phyloP scores from a whole-genome alignment of 176 grass and related monocot species.

The Oryza brachyantha region DNA sequence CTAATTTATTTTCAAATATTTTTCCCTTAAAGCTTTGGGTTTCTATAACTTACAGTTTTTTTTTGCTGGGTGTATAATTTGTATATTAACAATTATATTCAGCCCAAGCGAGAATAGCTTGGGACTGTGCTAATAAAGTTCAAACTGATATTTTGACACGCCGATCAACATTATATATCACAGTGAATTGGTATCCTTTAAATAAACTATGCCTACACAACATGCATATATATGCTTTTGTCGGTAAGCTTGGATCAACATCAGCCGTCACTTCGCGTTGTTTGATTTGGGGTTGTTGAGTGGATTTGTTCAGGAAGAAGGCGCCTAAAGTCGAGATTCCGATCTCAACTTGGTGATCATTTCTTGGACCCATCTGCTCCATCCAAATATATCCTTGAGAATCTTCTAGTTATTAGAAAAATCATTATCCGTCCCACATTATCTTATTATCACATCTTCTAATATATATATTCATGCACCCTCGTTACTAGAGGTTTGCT shows the following conservation, averaged over 20 bases:
- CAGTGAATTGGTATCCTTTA: no score
- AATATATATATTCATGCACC: background rate
- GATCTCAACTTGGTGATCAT: conserved; percentile 31
- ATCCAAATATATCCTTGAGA: background rate
- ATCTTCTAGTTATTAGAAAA: conserved; percentile 18
- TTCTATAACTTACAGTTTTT: no score
- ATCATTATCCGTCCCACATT: background rate
- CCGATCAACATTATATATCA: no score
- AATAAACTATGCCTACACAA: background rate
- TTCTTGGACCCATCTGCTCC: conserved; percentile 14
- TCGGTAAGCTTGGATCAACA: background rate
- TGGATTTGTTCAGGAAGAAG: conserved; percentile 21
- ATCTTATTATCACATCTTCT: background rate
- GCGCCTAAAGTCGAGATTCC: conserved; percentile 30
- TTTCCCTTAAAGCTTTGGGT: no score
- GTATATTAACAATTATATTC: no score
- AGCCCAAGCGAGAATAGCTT: no score
- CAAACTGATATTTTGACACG: no score
- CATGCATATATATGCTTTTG: background rate
- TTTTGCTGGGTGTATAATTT: no score
- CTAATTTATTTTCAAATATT: no score
- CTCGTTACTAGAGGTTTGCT: no score
- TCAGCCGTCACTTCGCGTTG: conserved; percentile 15
- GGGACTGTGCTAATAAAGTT: no score
- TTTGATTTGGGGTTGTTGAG: conserved; percentile 35